Evolutionary conservation across 2,329 filamentous ascomycete species (phyloP).

Genomic region (Trichoderma lentiforme): DNA sequence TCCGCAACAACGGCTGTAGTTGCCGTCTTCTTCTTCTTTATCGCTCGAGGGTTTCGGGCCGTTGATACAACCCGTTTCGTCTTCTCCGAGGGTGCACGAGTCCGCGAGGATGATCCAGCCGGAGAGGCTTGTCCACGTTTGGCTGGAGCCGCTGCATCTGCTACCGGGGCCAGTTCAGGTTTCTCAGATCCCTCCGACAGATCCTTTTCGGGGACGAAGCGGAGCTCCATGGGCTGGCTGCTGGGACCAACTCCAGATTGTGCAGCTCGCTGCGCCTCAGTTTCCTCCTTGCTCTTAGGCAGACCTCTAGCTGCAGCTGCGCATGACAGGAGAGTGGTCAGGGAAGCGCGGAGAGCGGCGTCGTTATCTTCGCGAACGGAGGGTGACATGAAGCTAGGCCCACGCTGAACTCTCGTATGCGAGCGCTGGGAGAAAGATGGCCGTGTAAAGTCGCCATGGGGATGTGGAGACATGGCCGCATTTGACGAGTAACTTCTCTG

Average conservation of each 20-base stretch:
- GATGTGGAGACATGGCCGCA: conserved; percentile 47
- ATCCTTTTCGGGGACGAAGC: conserved; percentile 60
- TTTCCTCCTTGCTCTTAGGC: conserved; percentile 59
- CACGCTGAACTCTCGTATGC: conserved; percentile 42
- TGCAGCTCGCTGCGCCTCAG: conserved; percentile 33
- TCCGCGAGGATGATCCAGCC: conserved; percentile 29
- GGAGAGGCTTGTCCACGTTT: conserved; percentile 31
- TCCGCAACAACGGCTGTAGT: conserved; percentile 33
- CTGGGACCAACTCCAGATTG: conserved; percentile 43
- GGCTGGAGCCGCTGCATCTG: conserved; percentile 22
- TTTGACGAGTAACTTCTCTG: conserved; percentile 50
- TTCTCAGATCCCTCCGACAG: conserved; percentile 41
- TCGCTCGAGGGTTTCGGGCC: conserved; percentile 42
- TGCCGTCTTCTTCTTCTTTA: conserved; percentile 57
- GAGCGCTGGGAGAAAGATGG: conserved; percentile 48
- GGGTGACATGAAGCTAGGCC: conserved; percentile 66
- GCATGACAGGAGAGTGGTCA: conserved; percentile 95
- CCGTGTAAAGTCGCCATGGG: conserved; percentile 49
- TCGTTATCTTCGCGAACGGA: conserved; percentile 85
- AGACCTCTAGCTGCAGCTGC: conserved; percentile 83
- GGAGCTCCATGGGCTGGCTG: conserved; percentile 55
- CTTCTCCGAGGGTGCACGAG: conserved; percentile 38
- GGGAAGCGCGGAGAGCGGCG: conserved; percentile 82
- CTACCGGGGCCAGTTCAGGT: background rate
- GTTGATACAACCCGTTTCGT: conserved; percentile 47